Base-by-base conservation (phyloP, 1,284 basidiomycete genomes). In the Ustilago crameri region DNA sequence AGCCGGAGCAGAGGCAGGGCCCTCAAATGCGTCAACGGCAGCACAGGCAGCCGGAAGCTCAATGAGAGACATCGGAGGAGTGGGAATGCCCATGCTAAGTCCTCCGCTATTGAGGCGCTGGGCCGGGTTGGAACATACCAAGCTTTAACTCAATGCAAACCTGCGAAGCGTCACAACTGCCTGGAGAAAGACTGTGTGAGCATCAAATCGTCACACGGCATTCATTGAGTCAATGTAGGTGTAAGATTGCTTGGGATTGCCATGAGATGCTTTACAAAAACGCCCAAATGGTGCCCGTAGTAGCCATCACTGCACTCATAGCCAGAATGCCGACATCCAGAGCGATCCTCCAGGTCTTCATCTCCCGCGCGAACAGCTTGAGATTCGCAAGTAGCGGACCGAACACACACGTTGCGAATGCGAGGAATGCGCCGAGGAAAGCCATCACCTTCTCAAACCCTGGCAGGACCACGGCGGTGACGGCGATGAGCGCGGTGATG, bases 371-470 rank as follows among this genome's bases (percentile, higher is more conserved):
- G 37, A 78, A 76, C 20, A 82, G 60, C 32, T 61, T 61, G 15
- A 82, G 27, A 24, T 72, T 72, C 9, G 79, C 80, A 17, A 80
- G 40, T 17, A 81, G 34, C 0, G 81, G 81, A 8, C 81, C 81
- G 41, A 82, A 72, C 17, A 82, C 78, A 47, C 81, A 82, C 1
- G 80, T 88, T 71, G 91, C 85, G 81, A 95, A 95, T 0, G 93
- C 91, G 35, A 91, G 89, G 83, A 93, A 94, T 1, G 82, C 90
- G 4, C 94, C 93, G 35, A 95, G 85, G 82, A 95, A 93, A 14
- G 91, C 91, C 92, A 97, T 95, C 81, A 94, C 88, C 22, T 90
- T 88, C 70, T 91, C 91, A 82, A 97, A 96, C 54, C 91, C 88
- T 1, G 95, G 94, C 40, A 96, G 85, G 58, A 90, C 37, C 1